Base-by-base conservation (phyloP, 345 rosid genomes). In the Populus euphratica region DNA sequence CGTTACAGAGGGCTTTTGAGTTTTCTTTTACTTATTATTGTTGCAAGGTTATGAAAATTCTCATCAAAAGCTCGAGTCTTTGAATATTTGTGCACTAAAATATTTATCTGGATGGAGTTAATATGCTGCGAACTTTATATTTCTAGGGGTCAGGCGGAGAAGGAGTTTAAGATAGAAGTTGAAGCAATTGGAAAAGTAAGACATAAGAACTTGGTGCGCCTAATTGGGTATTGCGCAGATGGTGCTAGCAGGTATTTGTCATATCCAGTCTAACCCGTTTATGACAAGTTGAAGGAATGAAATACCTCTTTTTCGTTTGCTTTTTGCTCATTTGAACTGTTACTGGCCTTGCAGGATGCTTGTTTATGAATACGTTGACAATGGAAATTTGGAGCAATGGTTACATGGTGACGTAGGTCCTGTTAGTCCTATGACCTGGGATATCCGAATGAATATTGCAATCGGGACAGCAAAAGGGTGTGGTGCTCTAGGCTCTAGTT, bases 351-450 rank as follows among this genome's bases (percentile, higher is more conserved):
- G 71, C 84, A 95, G 99, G 96, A 90, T 93, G 97, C 97, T 95
- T 75, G 91, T 95, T 56, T 95, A 95, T 71, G 98, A 95, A 83
- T 95, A 91, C 62, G 86, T 95, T 23, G 91, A 93, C 74, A 95
- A 95, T 79, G 98, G 97, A 52, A 95, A 93, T 85, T 85, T 95
- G 89, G 99, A 95, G 91, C 98, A 93, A 74, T 93, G 99, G 99
- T 72, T 95, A 75, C 99, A 95, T 29, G 98, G 99, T 73, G 98
- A 91, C 72, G 94, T 93, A 16, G 99, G 97, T 49, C 89, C 96
- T 1, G 84, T 86, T 35, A 91, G 98, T 83, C 99, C 98, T 44
- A 85, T 95, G 29, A 90, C 93, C 2, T 95, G 99, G 99, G 97
- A 92, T 78, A 83, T 95, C 0, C 89, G 99, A 27, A 93, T 93